phyloP scores from a whole-genome alignment of 306 rosid species.

The Biancaea sappan region DNA sequence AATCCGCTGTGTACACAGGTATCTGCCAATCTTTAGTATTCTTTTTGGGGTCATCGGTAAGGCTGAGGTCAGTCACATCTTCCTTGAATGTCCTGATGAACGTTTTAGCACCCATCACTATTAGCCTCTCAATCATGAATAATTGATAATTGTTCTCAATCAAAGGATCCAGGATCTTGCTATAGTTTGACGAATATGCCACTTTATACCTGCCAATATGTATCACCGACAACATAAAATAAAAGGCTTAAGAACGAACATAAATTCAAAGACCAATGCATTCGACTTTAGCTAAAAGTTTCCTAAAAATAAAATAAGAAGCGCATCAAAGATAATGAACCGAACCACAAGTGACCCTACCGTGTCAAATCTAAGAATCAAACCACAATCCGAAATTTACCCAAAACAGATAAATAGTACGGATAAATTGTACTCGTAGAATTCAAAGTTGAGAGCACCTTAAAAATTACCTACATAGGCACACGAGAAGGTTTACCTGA shows the following conservation, averaged over 20 bases:
- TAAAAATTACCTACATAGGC: neutral
- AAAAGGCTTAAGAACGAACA: neutral
- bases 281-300: conserved; percentile 10
- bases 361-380: conserved; percentile 10
- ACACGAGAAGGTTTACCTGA: conserved; percentile 53
- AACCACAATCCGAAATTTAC: neutral
- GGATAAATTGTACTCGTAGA: neutral
- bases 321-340: neutral
- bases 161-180: conserved; percentile 68
- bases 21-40: conserved; percentile 83
- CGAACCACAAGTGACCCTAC: conserved; percentile 13
- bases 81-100: conserved; percentile 87
- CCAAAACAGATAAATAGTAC: neutral
- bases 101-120: conserved; percentile 77
- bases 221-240: conserved; percentile 25
- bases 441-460: neutral
- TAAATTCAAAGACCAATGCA: neutral
- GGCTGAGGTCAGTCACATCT: conserved; percentile 67
- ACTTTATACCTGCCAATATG: conserved; percentile 66
- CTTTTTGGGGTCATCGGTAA: conserved; percentile 93
- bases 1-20: conserved; percentile 75
- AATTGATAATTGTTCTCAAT: conserved; percentile 77
- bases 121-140: conserved; percentile 91
- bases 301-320: neutral
- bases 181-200: conserved; percentile 81